phyloP scores from a whole-genome alignment of 2,329 filamentous ascomycete genomes.

The Fusarium torreyae region DNA sequence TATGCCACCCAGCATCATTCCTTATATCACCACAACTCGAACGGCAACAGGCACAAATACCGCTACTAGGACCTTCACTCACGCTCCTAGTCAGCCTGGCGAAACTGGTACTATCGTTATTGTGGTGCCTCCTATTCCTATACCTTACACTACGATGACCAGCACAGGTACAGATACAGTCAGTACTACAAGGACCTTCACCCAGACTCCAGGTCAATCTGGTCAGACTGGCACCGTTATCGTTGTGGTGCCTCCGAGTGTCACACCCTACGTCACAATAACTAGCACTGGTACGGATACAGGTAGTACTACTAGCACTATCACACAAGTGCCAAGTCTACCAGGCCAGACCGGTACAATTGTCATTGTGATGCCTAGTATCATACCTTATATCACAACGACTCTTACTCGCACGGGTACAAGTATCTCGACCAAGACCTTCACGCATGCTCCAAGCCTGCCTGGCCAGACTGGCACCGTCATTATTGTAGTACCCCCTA shows the following conservation, averaged over 20 bases:
- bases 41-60: background rate
- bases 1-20: background rate
- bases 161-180: background rate
- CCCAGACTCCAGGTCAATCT: background rate
- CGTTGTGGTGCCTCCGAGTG: background rate
- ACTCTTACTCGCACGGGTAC: background rate
- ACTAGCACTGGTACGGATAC: background rate
- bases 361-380: background rate
- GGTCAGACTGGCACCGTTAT: background rate
- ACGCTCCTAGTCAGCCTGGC: background rate
- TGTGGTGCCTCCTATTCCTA: background rate
- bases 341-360: background rate
- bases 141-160: background rate
- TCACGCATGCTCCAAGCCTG: background rate
- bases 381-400: background rate
- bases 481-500: background rate
- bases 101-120: constrained; percentile 7
- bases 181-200: background rate
- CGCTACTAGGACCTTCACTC: background rate
- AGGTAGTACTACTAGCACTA: background rate
- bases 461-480: background rate
- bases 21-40: background rate
- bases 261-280: background rate
- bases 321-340: background rate
- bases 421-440: background rate